A percentile compares a stretch with the other conserved stretches of the same genome.
Conservation (phyloP, 2,329 filamentous ascomycete genomes). For the Botryotinia calthae region DNA sequence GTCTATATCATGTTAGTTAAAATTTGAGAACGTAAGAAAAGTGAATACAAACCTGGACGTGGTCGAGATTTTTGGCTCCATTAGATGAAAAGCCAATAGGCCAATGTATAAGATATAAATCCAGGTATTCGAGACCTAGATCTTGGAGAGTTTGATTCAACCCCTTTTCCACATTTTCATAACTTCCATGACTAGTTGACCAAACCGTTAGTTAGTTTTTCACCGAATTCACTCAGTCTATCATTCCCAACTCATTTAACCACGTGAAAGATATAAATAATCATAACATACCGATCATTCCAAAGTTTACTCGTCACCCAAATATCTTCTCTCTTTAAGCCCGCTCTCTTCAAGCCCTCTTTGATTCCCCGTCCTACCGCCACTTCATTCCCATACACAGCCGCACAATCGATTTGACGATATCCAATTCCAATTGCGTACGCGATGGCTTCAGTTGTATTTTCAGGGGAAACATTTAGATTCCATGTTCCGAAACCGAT, state of each 20-base stretch:
- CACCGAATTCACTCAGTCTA: too few species aligned
- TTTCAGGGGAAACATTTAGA: constrained; percentile 4
- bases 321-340: constrained; percentile 25
- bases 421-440: constrained; percentile 29
- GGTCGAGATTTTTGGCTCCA: constrained; percentile 42
- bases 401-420: constrained; percentile 31
- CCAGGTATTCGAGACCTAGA: constrained; percentile 62
- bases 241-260: constrained; percentile 35
- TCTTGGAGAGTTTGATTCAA: constrained; percentile 57
- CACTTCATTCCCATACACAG: constrained; percentile 26
- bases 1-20: constrained; percentile 66
- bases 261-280: constrained; percentile 24
- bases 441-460: constrained; percentile 22
- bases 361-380: constrained; percentile 29
- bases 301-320: constrained; percentile 33
- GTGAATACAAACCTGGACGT: background rate
- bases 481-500: constrained; percentile 23
- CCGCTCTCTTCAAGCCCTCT: constrained; percentile 23
- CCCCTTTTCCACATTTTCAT: constrained; percentile 33
- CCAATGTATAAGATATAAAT: constrained; percentile 72
- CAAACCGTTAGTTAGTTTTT: background rate
- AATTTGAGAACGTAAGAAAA: too few species aligned
- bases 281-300: constrained; percentile 25
- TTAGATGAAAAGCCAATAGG: constrained; percentile 43
- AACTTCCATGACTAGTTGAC: background rate